Evolutionary conservation across 495 filamentous ascomycete species (phyloP).

Genomic region (Parathielavia hyrcaniae): DNA sequence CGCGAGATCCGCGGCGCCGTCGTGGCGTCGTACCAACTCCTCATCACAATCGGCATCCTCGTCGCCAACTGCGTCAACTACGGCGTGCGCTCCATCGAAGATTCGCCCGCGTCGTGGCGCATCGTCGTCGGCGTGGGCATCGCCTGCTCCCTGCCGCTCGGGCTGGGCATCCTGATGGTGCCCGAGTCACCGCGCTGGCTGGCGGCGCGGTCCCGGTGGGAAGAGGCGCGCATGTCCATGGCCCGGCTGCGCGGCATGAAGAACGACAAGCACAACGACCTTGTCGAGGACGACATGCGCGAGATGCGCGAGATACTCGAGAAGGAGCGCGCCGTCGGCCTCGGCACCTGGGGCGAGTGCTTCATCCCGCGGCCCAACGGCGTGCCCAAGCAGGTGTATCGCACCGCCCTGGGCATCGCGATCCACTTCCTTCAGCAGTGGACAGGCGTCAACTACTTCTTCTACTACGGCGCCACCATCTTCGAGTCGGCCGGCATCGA

Average conservation of each 20-base stretch:
- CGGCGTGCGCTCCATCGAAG: constrained; percentile 40
- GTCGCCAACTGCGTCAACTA: constrained; percentile 67
- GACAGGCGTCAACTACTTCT: constrained; percentile 55
- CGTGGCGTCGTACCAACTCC: constrained; percentile 63
- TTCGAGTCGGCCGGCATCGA: constrained; percentile 57
- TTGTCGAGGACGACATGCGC: constrained; percentile 56
- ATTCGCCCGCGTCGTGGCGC: constrained; percentile 53
- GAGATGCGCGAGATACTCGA: constrained; percentile 63
- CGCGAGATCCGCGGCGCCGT: constrained; percentile 56
- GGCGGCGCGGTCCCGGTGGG: constrained; percentile 48
- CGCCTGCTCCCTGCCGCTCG: constrained; percentile 57
- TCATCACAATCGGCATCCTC: constrained; percentile 73
- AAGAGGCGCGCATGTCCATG: constrained; percentile 57
- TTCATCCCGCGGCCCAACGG: constrained; percentile 44
- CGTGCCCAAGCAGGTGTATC: constrained; percentile 59
- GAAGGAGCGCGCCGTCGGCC: constrained; percentile 46
- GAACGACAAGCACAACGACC: constrained; percentile 47
- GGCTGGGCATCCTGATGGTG: constrained; percentile 54
- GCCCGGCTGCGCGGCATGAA: constrained; percentile 59
- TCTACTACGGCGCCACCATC: constrained; percentile 51
- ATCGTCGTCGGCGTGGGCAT: constrained; percentile 68
- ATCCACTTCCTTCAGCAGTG: constrained; percentile 66
- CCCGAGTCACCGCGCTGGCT: constrained; percentile 60
- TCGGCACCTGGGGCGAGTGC: constrained; percentile 50
- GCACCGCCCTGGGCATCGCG: constrained; percentile 58